Conservation (phyloP, 176 grass and related monocot species). For the Ensete ventricosum region DNA sequence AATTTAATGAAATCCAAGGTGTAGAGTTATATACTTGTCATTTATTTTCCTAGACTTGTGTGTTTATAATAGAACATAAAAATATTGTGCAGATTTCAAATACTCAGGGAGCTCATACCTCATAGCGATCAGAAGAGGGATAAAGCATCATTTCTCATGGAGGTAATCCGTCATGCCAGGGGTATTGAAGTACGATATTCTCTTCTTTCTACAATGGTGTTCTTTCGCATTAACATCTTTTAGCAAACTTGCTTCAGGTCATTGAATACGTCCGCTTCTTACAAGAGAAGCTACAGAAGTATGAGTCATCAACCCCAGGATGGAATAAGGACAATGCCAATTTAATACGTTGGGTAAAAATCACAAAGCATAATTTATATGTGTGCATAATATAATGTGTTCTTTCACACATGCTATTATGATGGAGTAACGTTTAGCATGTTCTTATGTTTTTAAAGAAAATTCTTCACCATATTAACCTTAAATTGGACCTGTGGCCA, state of each 20-base stretch:
- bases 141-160: conserved; percentile 16
- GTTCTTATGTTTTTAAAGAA: too few relatives aligned
- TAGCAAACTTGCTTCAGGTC: conserved; percentile 6
- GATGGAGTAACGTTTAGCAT: too few relatives aligned
- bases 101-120: conserved; percentile 15
- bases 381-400: neutral
- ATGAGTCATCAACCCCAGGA: conserved; percentile 12
- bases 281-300: conserved; percentile 23
- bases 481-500: too few relatives aligned
- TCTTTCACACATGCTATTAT: neutral
- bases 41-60: neutral
- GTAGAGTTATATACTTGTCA: neutral
- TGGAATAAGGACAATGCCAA: conserved; percentile 19
- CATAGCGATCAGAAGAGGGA: conserved; percentile 16
- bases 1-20: too few relatives aligned
- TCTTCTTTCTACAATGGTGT: neutral
- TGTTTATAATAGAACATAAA: neutral
- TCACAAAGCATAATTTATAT: neutral
- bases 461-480: too few relatives aligned
- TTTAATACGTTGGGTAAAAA: conserved; percentile 25
- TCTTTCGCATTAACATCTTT: neutral
- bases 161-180: neutral
- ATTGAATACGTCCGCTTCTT: conserved; percentile 24
- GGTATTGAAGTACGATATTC: neutral
- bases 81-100: conserved; percentile 1